Evolutionary conservation across 2,329 filamentous ascomycete genomes (phyloP).

Genomic region (Byssoonygena ceratinophila): DNA sequence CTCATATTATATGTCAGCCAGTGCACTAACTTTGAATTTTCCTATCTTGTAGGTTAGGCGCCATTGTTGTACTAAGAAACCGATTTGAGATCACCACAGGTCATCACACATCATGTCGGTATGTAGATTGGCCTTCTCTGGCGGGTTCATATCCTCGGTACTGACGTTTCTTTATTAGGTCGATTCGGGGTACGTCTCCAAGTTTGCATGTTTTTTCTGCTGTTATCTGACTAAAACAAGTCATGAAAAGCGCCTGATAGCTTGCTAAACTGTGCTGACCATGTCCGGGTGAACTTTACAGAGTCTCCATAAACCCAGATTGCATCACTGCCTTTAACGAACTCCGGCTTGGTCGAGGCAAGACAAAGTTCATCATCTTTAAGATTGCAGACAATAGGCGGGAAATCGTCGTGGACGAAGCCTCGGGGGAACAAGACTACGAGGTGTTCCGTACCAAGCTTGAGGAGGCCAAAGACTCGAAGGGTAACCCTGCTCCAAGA

Average conservation of each 20-base stretch:
- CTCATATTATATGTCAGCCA: not conserved
- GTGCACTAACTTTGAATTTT: not conserved
- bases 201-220: not conserved
- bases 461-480: conserved; percentile 32
- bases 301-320: conserved; percentile 39
- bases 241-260: not conserved
- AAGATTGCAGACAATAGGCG: conserved; percentile 44
- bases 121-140: not conserved
- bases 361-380: conserved; percentile 43
- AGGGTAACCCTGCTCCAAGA: conserved; percentile 37
- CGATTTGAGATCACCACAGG: not conserved
- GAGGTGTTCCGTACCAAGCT: conserved; percentile 41
- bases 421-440: conserved; percentile 37
- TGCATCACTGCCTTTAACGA: conserved; percentile 40
- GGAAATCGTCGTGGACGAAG: conserved; percentile 40
- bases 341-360: conserved; percentile 36
- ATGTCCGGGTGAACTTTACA: conserved; percentile 18
- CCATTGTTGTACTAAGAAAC: not conserved
- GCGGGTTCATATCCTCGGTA: not conserved
- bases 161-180: conserved; percentile 7
- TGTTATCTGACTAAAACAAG: no score
- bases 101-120: conserved; percentile 11
- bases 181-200: conserved; percentile 14
- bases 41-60: not conserved
- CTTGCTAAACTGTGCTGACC: not conserved